These are phyloP conservation scores for Mrakia blollopis DNA, from an alignment of 768 basidiomycete species.

Conservation along the genomic window DNA sequence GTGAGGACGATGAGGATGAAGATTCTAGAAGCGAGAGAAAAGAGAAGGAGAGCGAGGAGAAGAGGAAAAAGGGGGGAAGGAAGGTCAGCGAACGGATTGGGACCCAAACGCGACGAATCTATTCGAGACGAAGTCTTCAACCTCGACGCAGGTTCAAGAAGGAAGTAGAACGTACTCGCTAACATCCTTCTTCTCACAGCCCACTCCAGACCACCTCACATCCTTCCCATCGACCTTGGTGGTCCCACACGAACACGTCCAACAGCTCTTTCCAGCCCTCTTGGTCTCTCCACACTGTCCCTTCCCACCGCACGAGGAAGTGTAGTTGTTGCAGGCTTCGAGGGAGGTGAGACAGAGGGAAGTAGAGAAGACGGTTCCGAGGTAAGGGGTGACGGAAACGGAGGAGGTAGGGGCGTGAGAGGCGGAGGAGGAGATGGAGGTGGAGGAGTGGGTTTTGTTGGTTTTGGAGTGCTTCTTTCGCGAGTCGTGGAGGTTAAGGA, in stretches of 20 bases:
- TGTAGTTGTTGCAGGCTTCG: constrained; percentile 58
- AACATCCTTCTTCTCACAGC: constrained; percentile 72
- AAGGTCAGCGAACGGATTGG: not conserved
- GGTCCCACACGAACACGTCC: constrained; percentile 51
- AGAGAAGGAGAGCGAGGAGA: constrained; percentile 9
- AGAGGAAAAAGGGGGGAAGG: not conserved
- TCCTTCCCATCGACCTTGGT: constrained; percentile 54
- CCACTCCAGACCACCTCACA: constrained; percentile 68
- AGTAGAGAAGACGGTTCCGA: constrained; percentile 50
- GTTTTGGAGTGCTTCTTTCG: constrained; percentile 20
- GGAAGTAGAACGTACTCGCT: constrained; percentile 74
- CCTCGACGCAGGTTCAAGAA: too few species aligned
- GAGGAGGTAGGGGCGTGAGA: not conserved
- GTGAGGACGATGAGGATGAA: constrained; percentile 72
- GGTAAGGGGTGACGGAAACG: constrained; percentile 36
- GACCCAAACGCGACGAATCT: not conserved
- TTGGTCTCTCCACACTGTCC: constrained; percentile 61
- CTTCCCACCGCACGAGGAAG: constrained; percentile 62
- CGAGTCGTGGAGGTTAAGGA: not conserved
- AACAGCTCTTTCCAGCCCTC: constrained; percentile 57
- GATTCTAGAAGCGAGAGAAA: constrained; percentile 49
- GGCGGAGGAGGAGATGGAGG: not conserved
- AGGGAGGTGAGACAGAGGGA: constrained; percentile 60
- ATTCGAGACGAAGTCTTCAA: too few species aligned
- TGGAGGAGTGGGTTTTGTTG: not conserved